Percentiles rank a stretch among this genome's conserved stretches.
These are phyloP conservation scores for Paecilomyces fulvus DNA, from an alignment of 2,329 filamentous ascomycete species.

Conservation along the genomic window DNA sequence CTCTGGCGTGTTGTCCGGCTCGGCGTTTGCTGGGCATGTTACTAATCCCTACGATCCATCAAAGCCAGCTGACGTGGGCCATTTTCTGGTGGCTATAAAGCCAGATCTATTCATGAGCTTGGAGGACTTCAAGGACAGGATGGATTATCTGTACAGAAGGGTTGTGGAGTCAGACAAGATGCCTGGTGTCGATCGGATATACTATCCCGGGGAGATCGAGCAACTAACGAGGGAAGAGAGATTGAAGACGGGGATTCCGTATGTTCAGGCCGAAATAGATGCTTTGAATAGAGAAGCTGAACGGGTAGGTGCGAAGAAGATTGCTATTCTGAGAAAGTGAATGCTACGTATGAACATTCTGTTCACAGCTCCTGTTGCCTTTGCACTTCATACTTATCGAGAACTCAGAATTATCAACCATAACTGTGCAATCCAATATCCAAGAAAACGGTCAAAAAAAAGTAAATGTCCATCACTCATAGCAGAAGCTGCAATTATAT, in stretches of 20 bases:
- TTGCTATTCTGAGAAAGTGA: not conserved
- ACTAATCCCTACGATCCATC: slow-evolving; percentile 67
- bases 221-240: slow-evolving; percentile 39
- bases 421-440: too few relatives aligned
- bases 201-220: slow-evolving; percentile 52
- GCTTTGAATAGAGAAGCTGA: slow-evolving; percentile 44
- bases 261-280: slow-evolving; percentile 40
- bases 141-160: slow-evolving; percentile 51
- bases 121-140: slow-evolving; percentile 56
- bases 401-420: too few relatives aligned
- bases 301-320: slow-evolving; percentile 26
- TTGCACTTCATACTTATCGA: too few relatives aligned
- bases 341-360: not conserved
- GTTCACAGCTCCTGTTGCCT: too few relatives aligned
- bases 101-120: slow-evolving; percentile 65
- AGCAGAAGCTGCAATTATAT: too few relatives aligned
- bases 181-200: slow-evolving; percentile 47
- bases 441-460: too few relatives aligned
- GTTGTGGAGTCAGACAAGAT: slow-evolving; percentile 46
- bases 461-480: too few relatives aligned
- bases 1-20: slow-evolving; percentile 65
- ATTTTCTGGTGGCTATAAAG: slow-evolving; percentile 64
- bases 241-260: slow-evolving; percentile 40
- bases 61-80: slow-evolving; percentile 61
- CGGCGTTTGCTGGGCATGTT: slow-evolving; percentile 69